These are phyloP conservation scores for Pilatotrama ljubarskyi DNA, from an alignment of 768 basidiomycete genomes.

Conservation along the genomic window DNA sequence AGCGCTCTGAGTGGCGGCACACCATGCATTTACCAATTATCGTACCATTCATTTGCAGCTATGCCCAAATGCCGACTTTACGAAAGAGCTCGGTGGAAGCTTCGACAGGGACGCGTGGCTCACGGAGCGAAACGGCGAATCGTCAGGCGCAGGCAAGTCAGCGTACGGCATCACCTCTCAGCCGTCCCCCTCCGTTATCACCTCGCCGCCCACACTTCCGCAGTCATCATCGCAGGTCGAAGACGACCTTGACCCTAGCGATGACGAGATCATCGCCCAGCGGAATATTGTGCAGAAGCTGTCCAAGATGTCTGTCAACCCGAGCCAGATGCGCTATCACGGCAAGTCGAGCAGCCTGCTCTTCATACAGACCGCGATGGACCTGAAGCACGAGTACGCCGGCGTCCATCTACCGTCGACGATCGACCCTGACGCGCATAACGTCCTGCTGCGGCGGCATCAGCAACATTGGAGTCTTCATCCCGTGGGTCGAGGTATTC, in stretches of 20 bases:
- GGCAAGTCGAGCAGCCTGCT: constrained; percentile 45
- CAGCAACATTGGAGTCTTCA: constrained; percentile 53
- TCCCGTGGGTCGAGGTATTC: constrained; percentile 36
- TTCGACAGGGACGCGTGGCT: constrained; percentile 43
- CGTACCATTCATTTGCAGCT: constrained; percentile 40
- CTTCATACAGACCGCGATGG: constrained; percentile 43
- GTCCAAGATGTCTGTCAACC: constrained; percentile 30
- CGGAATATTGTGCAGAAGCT: constrained; percentile 34
- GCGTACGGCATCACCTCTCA: constrained; percentile 24
- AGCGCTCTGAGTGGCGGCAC: not conserved
- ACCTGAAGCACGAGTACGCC: constrained; percentile 42
- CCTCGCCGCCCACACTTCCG: constrained; percentile 18
- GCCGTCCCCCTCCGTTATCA: constrained; percentile 13
- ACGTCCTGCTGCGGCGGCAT: constrained; percentile 35
- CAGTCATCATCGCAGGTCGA: constrained; percentile 14
- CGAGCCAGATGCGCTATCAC: constrained; percentile 36
- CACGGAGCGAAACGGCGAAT: constrained; percentile 19
- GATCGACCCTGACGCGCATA: constrained; percentile 13
- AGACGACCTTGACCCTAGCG: constrained; percentile 34
- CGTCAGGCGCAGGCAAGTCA: constrained; percentile 10
- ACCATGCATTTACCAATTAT: too few relatives aligned
- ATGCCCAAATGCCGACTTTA: constrained; percentile 62
- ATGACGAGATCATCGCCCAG: constrained; percentile 28
- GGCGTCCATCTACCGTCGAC: constrained; percentile 23
- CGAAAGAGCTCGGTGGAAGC: constrained; percentile 53